phyloP scores from a whole-genome alignment of 208 protist species.

The Trypanosoma conorhini region DNA sequence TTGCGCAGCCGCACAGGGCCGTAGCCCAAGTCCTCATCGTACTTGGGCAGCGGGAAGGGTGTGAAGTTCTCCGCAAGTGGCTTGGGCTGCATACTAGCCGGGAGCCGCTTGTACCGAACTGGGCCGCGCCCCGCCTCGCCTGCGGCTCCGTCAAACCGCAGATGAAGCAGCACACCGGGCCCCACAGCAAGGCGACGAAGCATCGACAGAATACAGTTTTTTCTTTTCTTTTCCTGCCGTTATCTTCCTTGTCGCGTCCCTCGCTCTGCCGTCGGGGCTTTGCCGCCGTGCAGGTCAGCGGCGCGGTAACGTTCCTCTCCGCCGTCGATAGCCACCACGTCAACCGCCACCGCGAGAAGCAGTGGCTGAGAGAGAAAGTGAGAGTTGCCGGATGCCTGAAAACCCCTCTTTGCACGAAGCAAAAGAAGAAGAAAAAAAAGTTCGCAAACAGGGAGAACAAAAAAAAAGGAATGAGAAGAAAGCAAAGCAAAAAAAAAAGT shows the following conservation, averaged over 20 bases:
- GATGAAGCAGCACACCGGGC: slow-evolving; percentile 3
- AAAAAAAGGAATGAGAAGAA: not conserved
- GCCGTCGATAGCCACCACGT: not conserved
- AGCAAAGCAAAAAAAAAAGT: slow-evolving; percentile 2
- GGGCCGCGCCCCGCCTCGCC: not conserved
- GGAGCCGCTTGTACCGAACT: slow-evolving; percentile 33
- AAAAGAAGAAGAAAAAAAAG: no score
- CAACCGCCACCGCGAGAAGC: not conserved
- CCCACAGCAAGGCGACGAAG: slow-evolving; percentile 22
- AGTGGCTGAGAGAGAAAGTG: not conserved
- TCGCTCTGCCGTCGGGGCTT: not conserved
- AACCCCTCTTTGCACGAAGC: not conserved
- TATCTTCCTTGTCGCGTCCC: not conserved
- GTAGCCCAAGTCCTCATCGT: slow-evolving; percentile 76
- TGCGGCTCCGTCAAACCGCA: slow-evolving; percentile 28
- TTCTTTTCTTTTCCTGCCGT: slow-evolving; percentile 5
- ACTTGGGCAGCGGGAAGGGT: slow-evolving; percentile 83
- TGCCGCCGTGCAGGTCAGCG: not conserved
- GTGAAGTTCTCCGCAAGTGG: slow-evolving; percentile 58
- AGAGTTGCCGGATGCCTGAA: not conserved
- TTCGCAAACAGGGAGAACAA: slow-evolving; percentile 1
- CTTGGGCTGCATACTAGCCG: slow-evolving; percentile 78
- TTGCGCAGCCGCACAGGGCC: slow-evolving; percentile 75
- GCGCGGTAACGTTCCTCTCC: not conserved
- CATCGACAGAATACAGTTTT: slow-evolving; percentile 12